phyloP scores from a whole-genome alignment of 2,329 filamentous ascomycete species.

The Epichloe typhina region DNA sequence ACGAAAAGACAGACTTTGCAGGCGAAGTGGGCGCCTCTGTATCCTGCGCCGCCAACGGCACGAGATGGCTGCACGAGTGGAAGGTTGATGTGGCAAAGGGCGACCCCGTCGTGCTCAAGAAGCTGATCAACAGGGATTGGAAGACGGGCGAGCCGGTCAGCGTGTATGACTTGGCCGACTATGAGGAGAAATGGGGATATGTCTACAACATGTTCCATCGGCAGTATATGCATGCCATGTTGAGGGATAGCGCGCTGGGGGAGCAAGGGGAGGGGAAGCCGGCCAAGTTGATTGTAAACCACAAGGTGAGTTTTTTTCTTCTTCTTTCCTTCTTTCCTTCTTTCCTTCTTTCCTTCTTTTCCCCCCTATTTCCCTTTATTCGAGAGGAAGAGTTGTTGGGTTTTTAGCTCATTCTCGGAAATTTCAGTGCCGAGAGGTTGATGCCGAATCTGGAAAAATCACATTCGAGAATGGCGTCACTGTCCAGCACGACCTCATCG shows the following conservation, averaged over 20 bases:
- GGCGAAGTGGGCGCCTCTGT: conserved; percentile 57
- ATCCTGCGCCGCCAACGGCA: conserved; percentile 57
- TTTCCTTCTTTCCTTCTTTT: too few relatives aligned
- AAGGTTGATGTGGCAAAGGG: conserved; percentile 49
- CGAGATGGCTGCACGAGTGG: conserved; percentile 58
- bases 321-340: too few relatives aligned
- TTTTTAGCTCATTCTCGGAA: neutral
- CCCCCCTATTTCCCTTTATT: too few relatives aligned
- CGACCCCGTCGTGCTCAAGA: conserved; percentile 50
- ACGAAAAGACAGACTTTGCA: conserved; percentile 52
- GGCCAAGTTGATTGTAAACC: conserved; percentile 41
- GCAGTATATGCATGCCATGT: conserved; percentile 55
- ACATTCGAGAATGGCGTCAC: conserved; percentile 38
- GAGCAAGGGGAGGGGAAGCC: conserved; percentile 39
- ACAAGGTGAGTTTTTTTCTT: conserved; percentile 24
- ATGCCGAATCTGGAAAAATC: conserved; percentile 35
- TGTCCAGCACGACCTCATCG: conserved; percentile 42
- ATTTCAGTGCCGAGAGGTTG: conserved; percentile 32
- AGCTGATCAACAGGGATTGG: conserved; percentile 59
- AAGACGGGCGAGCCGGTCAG: conserved; percentile 52
- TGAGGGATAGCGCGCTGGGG: conserved; percentile 45
- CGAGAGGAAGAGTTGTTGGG: too few relatives aligned
- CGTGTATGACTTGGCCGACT: conserved; percentile 50
- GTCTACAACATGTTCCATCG: conserved; percentile 59
- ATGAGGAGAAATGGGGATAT: conserved; percentile 51